Evolutionary conservation across 108 stramenopile species (phyloP).

Genomic region (Nannochloropsis gaditana): DNA sequence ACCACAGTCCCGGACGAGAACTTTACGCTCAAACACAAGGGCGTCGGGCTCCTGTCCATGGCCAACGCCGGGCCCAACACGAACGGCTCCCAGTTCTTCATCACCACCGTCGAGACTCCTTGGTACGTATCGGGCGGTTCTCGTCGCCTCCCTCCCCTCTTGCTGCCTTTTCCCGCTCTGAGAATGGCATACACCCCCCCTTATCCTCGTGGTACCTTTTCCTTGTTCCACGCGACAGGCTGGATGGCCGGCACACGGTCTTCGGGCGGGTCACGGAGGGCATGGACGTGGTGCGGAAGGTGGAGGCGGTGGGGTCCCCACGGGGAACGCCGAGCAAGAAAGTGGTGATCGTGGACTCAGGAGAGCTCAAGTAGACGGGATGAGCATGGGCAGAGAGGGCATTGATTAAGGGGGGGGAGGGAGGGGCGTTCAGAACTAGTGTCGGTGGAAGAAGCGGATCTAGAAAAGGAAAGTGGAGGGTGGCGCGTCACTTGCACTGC

Average conservation of each 20-base stretch:
- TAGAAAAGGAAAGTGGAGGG: background rate
- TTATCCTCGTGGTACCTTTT: background rate
- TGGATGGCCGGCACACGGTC: conserved; percentile 37
- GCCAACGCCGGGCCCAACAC: conserved; percentile 59
- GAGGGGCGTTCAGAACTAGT: background rate
- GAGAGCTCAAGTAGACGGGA: conserved; percentile 25
- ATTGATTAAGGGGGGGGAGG: no score
- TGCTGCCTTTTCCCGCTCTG: no score
- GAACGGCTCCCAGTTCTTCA: conserved; percentile 75
- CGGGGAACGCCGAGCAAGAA: conserved; percentile 33
- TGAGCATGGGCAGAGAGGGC: no score
- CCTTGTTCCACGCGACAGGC: background rate
- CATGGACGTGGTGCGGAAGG: conserved; percentile 36
- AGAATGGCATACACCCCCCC: background rate
- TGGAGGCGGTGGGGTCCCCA: conserved; percentile 46
- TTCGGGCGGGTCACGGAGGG: conserved; percentile 57
- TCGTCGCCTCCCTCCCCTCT: background rate
- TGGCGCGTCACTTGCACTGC: no score
- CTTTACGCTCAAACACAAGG: conserved; percentile 60
- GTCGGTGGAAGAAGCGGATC: background rate
- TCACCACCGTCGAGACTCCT: conserved; percentile 80
- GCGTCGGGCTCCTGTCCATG: conserved; percentile 58
- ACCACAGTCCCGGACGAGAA: conserved; percentile 52
- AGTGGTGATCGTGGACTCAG: conserved; percentile 52
- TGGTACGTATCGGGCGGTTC: conserved; percentile 61